phyloP scores from a whole-genome alignment of 495 filamentous ascomycete genomes.

The Penicillium diatomitis region DNA sequence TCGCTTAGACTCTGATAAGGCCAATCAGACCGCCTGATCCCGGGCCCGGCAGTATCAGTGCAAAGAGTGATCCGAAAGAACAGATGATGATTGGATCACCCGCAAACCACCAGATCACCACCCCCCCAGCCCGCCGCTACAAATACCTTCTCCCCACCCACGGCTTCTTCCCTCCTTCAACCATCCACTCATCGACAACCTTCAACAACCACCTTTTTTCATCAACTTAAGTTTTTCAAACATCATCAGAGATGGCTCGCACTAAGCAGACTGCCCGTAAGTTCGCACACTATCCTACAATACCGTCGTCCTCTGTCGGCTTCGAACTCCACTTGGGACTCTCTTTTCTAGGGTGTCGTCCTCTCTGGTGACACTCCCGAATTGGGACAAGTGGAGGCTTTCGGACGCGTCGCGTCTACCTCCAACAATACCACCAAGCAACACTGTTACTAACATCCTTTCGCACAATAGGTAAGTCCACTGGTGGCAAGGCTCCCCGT shows the following conservation, averaged over 20 bases:
- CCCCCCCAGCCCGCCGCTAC: conserved; percentile 30
- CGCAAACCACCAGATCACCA: conserved; percentile 31
- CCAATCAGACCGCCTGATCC: conserved; percentile 9
- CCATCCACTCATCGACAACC: conserved; percentile 25
- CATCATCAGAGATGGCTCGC: conserved; percentile 72
- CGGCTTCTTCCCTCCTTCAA: conserved; percentile 41
- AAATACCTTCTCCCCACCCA: conserved; percentile 44
- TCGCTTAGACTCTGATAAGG: conserved; percentile 25
- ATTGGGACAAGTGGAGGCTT: background rate
- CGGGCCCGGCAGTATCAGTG: background rate
- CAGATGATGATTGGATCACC: conserved; percentile 13
- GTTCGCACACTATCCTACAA: conserved; percentile 18
- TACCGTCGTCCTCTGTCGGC: background rate
- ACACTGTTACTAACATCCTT: conserved; percentile 23
- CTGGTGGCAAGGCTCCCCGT: conserved; percentile 98
- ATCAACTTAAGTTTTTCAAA: conserved; percentile 39
- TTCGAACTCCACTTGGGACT: background rate
- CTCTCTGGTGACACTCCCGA: background rate
- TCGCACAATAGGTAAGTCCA: conserved; percentile 65
- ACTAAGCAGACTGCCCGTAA: conserved; percentile 99
- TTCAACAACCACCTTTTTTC: conserved; percentile 23
- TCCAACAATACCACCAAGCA: conserved; percentile 12
- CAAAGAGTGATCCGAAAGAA: conserved; percentile 16
- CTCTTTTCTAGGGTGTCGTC: conserved; percentile 8
- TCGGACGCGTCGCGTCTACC: conserved; percentile 12